Conservation (phyloP, 495 filamentous ascomycete genomes). For the Lasiosphaeria miniovina region DNA sequence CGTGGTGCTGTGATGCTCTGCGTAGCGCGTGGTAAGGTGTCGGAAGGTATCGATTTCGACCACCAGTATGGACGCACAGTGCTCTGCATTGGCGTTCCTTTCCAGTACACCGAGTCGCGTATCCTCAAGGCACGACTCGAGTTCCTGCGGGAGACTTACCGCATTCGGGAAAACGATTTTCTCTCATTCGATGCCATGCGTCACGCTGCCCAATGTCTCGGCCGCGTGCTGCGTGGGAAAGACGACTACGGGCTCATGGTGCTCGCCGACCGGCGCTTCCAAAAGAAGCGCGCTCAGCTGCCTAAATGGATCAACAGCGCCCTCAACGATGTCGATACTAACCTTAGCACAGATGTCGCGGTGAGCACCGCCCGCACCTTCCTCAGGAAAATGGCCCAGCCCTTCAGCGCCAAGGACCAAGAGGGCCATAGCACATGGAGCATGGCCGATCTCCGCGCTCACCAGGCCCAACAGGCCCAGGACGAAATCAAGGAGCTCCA, state of each 20-base stretch:
- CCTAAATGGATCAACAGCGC: slow-evolving; percentile 97
- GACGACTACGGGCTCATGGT: slow-evolving; percentile 99
- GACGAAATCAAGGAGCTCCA: slow-evolving; percentile 49
- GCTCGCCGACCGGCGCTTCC: slow-evolving; percentile 86
- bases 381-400: slow-evolving; percentile 83
- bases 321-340: slow-evolving; percentile 75
- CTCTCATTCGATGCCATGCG: slow-evolving; percentile 99
- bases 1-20: slow-evolving; percentile 89
- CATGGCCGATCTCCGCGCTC: slow-evolving; percentile 66
- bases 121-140: slow-evolving; percentile 95
- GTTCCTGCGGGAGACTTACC: slow-evolving; percentile 94
- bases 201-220: slow-evolving; percentile 94
- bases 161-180: slow-evolving; percentile 96
- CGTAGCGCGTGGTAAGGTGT: slow-evolving; percentile 95
- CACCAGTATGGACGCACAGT: slow-evolving; percentile 98
- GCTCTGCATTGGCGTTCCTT: slow-evolving; percentile 94
- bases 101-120: slow-evolving; percentile 97
- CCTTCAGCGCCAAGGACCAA: slow-evolving; percentile 76
- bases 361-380: slow-evolving; percentile 86
- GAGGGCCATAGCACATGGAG: slow-evolving; percentile 94
- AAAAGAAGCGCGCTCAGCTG: slow-evolving; percentile 82
- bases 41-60: slow-evolving; percentile 98
- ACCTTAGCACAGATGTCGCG: slow-evolving; percentile 93
- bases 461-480: slow-evolving; percentile 74
- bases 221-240: slow-evolving; percentile 92